Conservation (phyloP, 2,329 filamentous ascomycete species). For the Colletotrichum coccodes region DNA sequence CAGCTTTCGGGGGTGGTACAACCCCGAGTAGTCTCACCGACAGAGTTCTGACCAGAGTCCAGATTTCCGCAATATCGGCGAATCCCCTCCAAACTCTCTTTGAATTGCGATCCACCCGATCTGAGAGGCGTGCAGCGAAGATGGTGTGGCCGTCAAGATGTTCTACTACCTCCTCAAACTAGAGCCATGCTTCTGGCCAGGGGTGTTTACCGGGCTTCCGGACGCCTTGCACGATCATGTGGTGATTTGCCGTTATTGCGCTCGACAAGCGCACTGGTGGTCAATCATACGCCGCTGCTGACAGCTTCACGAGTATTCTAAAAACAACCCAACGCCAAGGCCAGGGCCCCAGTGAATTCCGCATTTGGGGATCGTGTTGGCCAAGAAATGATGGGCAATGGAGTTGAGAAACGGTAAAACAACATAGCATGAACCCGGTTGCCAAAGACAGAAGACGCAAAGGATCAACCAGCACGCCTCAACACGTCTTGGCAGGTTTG, state of each 20-base stretch:
- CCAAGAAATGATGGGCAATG: slow-evolving; percentile 19
- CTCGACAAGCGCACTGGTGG: background rate
- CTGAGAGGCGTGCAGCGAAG: background rate
- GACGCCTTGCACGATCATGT: background rate
- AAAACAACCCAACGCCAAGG: slow-evolving; percentile 19
- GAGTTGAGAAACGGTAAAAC: background rate
- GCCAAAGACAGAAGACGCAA: background rate
- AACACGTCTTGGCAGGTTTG: slow-evolving; percentile 24
- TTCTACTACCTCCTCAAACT: background rate
- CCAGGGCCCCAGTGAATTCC: background rate
- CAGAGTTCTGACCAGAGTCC: background rate
- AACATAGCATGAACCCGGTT: background rate
- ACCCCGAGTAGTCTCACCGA: background rate
- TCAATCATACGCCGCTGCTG: slow-evolving; percentile 1
- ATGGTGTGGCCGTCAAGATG: background rate
- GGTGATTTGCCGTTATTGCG: background rate
- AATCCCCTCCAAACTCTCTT: slow-evolving; percentile 8
- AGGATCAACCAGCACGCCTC: background rate
- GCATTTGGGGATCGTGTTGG: background rate
- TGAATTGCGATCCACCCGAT: background rate
- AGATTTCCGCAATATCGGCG: background rate
- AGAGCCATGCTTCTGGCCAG: background rate
- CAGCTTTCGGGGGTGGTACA: background rate
- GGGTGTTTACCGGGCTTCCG: background rate
- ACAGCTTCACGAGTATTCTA: slow-evolving; percentile 5